Base-by-base conservation (phyloP, 495 filamentous ascomycete species). In the Penicillium coprophilum region DNA sequence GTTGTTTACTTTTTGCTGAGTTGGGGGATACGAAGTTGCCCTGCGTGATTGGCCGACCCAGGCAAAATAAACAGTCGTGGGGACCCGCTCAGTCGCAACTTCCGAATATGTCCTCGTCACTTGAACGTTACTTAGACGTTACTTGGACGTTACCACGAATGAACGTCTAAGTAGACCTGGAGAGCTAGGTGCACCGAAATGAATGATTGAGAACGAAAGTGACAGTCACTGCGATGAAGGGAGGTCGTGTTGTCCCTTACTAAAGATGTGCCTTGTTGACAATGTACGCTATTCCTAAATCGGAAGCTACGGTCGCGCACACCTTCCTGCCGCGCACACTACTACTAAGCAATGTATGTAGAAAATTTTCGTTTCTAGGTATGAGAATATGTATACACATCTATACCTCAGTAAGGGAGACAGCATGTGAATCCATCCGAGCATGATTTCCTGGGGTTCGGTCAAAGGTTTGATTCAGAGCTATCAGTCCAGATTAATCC, bases 1-100 rank as follows among this genome's bases (percentile, higher is more conserved):
- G 52, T 69, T 74, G 71, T 75, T 75, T 74, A 71, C 57, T 61
- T 68, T 68, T 68, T 68, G 60, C 65, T 66, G 11, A 50, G 60
- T 66, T 64, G 50, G 64, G 63, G 41, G 56, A n/a, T 47, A 36
- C 56, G 32, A 39, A 24, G 61, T 45, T 44, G 53, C 46, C 44
- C 50, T 15, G 41, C 21, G 55, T 67, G 53, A 67, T 64, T 65
- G 58, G 66, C 32, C 13, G 23, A 11, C 10, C 39, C 39, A 46
- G 38, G 50, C 65, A 68, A 68, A 68, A 68, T 61, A 68, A 68
- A 68, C 65, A 64, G 38, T 48, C n/a, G 2, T n/a, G 7, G 20
- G 43, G 47, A 45, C 36, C 57, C 57, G 44, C 56, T 46, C 31
- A 31, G 6, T 27, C 9, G 48, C 38, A 21, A 38, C 38, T 52